Evolutionary conservation across 345 rosid species (phyloP), one percentile per base, ranked within the genome.

Genomic region (Syzygium aromaticum): DNA sequence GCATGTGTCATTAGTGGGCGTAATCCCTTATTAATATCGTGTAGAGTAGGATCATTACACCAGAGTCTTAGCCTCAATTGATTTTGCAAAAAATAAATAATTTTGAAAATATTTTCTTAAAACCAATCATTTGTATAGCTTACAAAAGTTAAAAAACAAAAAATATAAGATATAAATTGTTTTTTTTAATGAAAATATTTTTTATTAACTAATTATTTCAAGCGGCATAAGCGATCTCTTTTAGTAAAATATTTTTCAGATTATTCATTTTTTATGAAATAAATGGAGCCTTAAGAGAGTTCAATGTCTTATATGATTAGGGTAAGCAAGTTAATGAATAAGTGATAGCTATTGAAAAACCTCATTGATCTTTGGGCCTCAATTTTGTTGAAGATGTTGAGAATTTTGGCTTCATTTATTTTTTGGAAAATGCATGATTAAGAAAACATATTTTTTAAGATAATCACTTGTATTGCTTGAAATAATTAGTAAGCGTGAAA

Each of bases 361-460:
- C 30, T 59, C 3, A 59, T 59, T 11, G 64, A 59, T 59, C 30
- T 59, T 5, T 59, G 0, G 64, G 16, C 64, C 15, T 25, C 64
- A 59, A 59, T 59, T 59, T 11, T 11, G 7, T 27, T 59, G 64
- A 59, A 59, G 30, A 4, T 11, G 10, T 0, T 2, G 30, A 59
- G 30, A 59, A 59, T 59, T 59, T 59, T 59, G 64, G 11, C 11
- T 59, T 59, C 6, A 0, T 59, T 4, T 0, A 0, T 27, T 59
- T 59, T 25, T 56, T 0, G 0, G 11, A 59, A 25, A 59, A 59
- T 11, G 64, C 27, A 59, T 2, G 0, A 59, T 59, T 11, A 27
- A 57, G 16, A 59, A 25, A 25, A 59, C 25, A 59, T 2, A 25
- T 59, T 59, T 59, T 25, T 27, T 25, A 59, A 59, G 27, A 59